Evolutionary conservation across 139 green algal genomes (phyloP), one percentile per base, ranked within the genome.

Genomic region (Chlamydomonas applanata): DNA sequence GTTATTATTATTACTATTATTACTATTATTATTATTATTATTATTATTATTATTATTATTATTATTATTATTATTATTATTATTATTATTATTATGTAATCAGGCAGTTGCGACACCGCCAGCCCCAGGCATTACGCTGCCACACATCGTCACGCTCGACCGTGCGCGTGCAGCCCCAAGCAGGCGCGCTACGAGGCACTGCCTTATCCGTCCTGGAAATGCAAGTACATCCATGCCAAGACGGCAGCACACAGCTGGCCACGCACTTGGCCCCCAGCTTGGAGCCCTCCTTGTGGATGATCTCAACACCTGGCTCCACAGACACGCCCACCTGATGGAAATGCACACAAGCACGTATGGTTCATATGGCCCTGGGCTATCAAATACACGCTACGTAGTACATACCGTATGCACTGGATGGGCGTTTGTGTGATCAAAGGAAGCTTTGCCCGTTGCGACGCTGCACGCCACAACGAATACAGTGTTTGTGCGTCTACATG

Each of bases 281-380:
- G 62, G 60, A 72, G 13, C 72, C 72, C 46, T 78, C 72, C 25
- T 78, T 78, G 32, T 72, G 29, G 20, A 72, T 54, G 44, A 78
- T 78, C 30, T 78, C 72, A 13, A n/a, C 72, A 9, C 40, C 72
- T 35, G 72, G 61, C 72, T 78, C 72, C 1, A 78, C 44, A 9
- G 40, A 67, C 11, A 78, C 56, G 3, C 72, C 72, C 9, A 78
- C 33, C 32, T 76, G 71, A 32, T 7, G 40, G 32, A 14, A 11
- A 40, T 17, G 14, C 53, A 61, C 53, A 61, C 53, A 4, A 61
- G 53, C 16, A 13, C 13, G 56, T 7, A 16, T 33, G 56, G n/a
- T 25, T 7, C 56, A 63, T 63, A n/a, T 13, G 7, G 27, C 19
- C 56, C n/a, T 7, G 22, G 56, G 56, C 7, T 63, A 63, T 63